Conservation (phyloP, 805 yeast species). For the Metschnikowia arizonensis region DNA sequence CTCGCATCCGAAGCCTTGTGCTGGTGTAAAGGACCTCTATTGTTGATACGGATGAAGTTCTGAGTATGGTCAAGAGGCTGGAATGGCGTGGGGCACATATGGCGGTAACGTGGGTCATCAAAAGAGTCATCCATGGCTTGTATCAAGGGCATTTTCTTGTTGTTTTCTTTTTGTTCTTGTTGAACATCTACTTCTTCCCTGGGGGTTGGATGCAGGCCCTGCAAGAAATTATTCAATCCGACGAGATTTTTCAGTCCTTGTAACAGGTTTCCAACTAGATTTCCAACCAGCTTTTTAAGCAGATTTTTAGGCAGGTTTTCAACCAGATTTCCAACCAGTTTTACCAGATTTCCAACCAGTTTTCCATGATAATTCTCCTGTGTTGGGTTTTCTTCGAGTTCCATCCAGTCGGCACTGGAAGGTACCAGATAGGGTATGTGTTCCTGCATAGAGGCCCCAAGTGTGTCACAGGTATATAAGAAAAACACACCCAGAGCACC, state of each 20-base stretch:
- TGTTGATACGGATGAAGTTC: conserved; percentile 8
- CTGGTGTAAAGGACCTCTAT: conserved; percentile 1
- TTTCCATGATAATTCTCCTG: too few species aligned
- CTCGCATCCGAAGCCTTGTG: not conserved
- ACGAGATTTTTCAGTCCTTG: too few species aligned
- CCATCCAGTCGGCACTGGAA: not conserved
- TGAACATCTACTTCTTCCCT: too few species aligned
- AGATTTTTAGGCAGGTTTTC: too few species aligned
- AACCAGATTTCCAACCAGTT: too few species aligned
- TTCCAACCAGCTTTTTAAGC: too few species aligned
- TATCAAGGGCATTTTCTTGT: not conserved
- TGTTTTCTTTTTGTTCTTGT: not conserved
- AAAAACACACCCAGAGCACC: not conserved
- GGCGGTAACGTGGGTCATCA: not conserved
- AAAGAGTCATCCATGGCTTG: not conserved
- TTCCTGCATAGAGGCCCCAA: not conserved
- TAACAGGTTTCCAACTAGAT: too few species aligned
- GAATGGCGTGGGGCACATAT: not conserved
- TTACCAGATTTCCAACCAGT: too few species aligned
- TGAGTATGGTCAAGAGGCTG: conserved; percentile 8
- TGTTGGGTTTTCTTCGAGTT: conserved; percentile 1
- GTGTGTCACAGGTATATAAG: not conserved
- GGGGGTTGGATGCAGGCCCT: too few species aligned
- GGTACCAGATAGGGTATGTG: not conserved
- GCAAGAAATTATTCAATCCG: too few species aligned